Percentiles rank a stretch among this genome's conserved stretches.
These are phyloP conservation scores for Coemansia sp. DNA, from an alignment of 192 early-diverging fungal genomes.

Conservation along the genomic window DNA sequence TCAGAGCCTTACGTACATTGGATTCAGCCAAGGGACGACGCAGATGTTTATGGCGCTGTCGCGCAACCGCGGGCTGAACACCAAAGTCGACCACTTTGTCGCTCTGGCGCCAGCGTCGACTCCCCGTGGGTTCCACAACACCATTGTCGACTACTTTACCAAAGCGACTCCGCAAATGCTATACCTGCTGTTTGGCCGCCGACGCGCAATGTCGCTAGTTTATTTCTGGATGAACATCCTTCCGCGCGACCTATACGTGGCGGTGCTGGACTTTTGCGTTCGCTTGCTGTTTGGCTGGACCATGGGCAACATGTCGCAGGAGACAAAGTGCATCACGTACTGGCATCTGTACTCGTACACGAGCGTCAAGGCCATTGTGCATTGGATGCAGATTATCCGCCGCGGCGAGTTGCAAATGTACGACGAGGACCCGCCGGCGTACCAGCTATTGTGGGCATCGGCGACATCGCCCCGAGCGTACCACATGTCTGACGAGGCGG, in stretches of 20 bases:
- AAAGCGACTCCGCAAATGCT: slow-evolving; percentile 84
- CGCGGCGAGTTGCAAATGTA: slow-evolving; percentile 88
- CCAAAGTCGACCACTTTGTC: slow-evolving; percentile 85
- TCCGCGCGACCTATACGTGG: slow-evolving; percentile 69
- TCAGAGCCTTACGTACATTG: slow-evolving; percentile 83
- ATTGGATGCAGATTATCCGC: slow-evolving; percentile 96
- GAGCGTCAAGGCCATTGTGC: slow-evolving; percentile 89
- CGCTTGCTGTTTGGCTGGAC: slow-evolving; percentile 85
- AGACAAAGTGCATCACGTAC: slow-evolving; percentile 77
- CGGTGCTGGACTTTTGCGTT: slow-evolving; percentile 68
- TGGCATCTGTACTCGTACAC: slow-evolving; percentile 86
- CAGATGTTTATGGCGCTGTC: slow-evolving; percentile 87
- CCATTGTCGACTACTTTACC: slow-evolving; percentile 75
- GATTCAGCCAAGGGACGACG: slow-evolving; percentile 94
- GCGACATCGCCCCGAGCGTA: not conserved
- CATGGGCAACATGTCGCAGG: slow-evolving; percentile 61
- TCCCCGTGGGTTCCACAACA: slow-evolving; percentile 77
- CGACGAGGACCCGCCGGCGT: slow-evolving; percentile 70
- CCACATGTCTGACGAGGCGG: not conserved
- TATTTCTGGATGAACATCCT: slow-evolving; percentile 85
- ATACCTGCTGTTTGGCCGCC: slow-evolving; percentile 86
- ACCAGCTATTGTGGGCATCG: slow-evolving; percentile 43
- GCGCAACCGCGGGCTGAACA: slow-evolving; percentile 73
- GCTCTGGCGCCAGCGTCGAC: slow-evolving; percentile 90
- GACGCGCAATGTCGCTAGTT: slow-evolving; percentile 70